Evolutionary conservation across 495 filamentous ascomycete genomes (phyloP).

Genomic region (Hypoxylon crocopeplum): DNA sequence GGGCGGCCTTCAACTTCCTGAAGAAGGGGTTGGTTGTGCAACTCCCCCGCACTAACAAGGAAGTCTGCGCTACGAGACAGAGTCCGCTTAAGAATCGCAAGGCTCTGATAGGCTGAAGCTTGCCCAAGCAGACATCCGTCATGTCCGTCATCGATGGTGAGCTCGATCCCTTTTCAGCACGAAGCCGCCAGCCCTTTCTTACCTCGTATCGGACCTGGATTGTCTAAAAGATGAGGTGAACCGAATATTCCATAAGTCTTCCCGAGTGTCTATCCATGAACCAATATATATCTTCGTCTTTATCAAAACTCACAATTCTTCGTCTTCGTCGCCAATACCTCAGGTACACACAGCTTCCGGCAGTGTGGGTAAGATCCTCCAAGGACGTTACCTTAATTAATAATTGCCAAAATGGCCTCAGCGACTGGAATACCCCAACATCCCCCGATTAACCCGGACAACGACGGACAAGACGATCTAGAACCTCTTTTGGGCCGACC

Average conservation of each 20-base stretch:
- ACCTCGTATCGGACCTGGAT: not conserved
- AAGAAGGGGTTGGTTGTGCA: conserved; percentile 16
- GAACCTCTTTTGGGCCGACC: conserved; percentile 79
- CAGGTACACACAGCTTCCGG: not conserved
- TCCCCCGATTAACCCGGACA: conserved; percentile 40
- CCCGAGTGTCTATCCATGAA: not conserved
- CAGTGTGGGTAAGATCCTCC: conserved; percentile 11
- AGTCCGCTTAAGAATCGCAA: conserved; percentile 32
- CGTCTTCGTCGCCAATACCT: not conserved
- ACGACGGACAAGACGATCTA: conserved; percentile 58
- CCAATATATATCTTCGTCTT: not conserved
- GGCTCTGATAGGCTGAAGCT: conserved; percentile 35
- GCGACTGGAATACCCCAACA: conserved; percentile 59
- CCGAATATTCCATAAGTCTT: conserved; percentile 17
- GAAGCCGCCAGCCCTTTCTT: conserved; percentile 13
- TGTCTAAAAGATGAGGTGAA: conserved; percentile 20
- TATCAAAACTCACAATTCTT: not conserved
- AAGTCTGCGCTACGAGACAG: conserved; percentile 15
- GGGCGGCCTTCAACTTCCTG: conserved; percentile 2
- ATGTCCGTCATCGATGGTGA: conserved; percentile 39
- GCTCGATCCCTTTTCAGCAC: conserved; percentile 28
- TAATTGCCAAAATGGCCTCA: conserved; percentile 57
- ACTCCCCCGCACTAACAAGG: conserved; percentile 20
- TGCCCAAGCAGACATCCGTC: conserved; percentile 19
- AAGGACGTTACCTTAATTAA: conserved; percentile 20